Percentiles rank a stretch among this genome's conserved stretches.
These are phyloP conservation scores for Diplocarpon mali DNA, from an alignment of 2,329 filamentous ascomycete genomes.

Conservation along the genomic window DNA sequence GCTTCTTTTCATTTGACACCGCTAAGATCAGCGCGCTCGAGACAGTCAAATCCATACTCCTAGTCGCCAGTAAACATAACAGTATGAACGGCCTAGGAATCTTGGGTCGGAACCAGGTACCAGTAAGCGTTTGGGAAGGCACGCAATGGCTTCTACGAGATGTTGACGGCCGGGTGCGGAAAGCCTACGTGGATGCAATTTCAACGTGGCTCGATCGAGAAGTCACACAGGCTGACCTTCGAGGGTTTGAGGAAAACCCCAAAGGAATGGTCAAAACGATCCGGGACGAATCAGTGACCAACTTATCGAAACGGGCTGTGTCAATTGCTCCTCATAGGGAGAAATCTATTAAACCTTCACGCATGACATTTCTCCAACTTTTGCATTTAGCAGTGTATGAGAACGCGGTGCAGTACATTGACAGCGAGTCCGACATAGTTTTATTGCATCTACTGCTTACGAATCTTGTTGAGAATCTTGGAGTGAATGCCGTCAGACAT, in stretches of 20 bases:
- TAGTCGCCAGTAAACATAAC: slow-evolving; percentile 63
- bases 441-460: slow-evolving; percentile 67
- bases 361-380: slow-evolving; percentile 58
- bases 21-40: slow-evolving; percentile 58
- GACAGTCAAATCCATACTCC: slow-evolving; percentile 70
- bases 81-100: slow-evolving; percentile 49
- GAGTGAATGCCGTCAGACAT: slow-evolving; percentile 68
- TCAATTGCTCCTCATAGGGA: slow-evolving; percentile 50
- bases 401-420: slow-evolving; percentile 62
- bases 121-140: slow-evolving; percentile 85
- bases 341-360: slow-evolving; percentile 15
- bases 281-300: slow-evolving; percentile 23
- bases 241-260: slow-evolving; percentile 45
- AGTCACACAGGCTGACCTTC: slow-evolving; percentile 55
- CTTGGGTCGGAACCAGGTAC: slow-evolving; percentile 63
- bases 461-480: slow-evolving; percentile 63
- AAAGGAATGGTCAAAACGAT: slow-evolving; percentile 29
- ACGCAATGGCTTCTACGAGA: slow-evolving; percentile 88
- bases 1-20: slow-evolving; percentile 52
- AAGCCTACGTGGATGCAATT: slow-evolving; percentile 76
- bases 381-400: slow-evolving; percentile 87
- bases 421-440: slow-evolving; percentile 63
- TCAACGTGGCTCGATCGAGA: slow-evolving; percentile 79
- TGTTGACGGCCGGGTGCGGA: slow-evolving; percentile 63
- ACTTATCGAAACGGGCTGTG: slow-evolving; percentile 43